Evolutionary conservation across 805 yeast species (phyloP), one percentile per base, ranked within the genome.

Genomic region (Candida caryicola): DNA sequence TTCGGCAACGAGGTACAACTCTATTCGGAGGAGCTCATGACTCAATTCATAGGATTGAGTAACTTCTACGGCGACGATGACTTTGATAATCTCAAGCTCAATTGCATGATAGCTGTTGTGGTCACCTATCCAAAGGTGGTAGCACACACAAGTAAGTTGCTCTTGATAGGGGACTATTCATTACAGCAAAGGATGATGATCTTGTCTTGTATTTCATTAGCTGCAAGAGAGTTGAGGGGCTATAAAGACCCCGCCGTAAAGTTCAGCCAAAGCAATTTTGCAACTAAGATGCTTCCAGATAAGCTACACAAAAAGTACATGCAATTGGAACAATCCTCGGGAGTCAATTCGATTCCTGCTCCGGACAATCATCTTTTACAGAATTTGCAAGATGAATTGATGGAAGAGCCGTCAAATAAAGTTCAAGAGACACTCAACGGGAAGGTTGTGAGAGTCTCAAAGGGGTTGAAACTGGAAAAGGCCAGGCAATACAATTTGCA

Each of bases 111-210:
- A 5, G 78, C 93, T 2, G 66, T 87, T 1, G 63, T 85, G 13
- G 80, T 75, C 0, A 66, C 80, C 0, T 69, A 69, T 33, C 65
- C 71, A 3, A 37, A 39, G 2, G 49, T 67, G 2, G 79, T 87
- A 0, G 52, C 63, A 1, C 67, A 71, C 18, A 54, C 81, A 0
- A 59, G 76, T 29, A 54, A 66, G 18, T 56, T 81, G 13, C 62
- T 89, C 13, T 64, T 77, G 25, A 68, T 73, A 0, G 89, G 90
- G 0, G 99, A 91, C 52, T 78, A 83, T 44, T 87, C 95, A 0
- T 57, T 93, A 14, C 93, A 85, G 44, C 90, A 82, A 43, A 61
- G 98, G 33, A 69, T 90, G 62, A 62, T 76, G 19, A 67, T 90
- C 6, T 58, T 93, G 14, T 77, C 90, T 4, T 64, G 85, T 0